Evolutionary conservation across 805 yeast species (phyloP).

Genomic region (Ogataea allantospora): DNA sequence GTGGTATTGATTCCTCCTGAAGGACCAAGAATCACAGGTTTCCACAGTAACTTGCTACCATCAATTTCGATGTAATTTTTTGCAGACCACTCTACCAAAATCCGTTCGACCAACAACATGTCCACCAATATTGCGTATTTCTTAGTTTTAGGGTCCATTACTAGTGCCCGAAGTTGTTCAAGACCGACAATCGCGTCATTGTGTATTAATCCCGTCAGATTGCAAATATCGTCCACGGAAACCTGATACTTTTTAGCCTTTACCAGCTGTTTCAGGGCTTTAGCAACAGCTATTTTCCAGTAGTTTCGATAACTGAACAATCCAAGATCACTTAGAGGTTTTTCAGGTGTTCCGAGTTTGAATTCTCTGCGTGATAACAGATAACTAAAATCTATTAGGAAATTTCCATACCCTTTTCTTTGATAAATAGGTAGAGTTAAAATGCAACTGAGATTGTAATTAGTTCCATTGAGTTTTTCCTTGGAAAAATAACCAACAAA

Average conservation of each 20-base stretch:
- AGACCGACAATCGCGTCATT: constrained; percentile 86
- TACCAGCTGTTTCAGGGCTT: constrained; percentile 34
- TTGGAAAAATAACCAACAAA: constrained; percentile 95
- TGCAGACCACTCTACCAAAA: constrained; percentile 49
- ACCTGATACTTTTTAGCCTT: constrained; percentile 20
- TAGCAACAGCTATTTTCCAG: constrained; percentile 73
- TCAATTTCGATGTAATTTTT: constrained; percentile 55
- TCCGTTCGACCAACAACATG: constrained; percentile 38
- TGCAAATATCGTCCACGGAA: constrained; percentile 62
- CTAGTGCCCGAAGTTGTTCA: constrained; percentile 68
- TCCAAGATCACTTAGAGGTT: constrained; percentile 87
- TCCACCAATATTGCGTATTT: constrained; percentile 56
- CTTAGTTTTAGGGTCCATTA: constrained; percentile 43
- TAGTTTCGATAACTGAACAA: constrained; percentile 79
- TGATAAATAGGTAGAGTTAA: constrained; percentile 86
- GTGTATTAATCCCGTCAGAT: constrained; percentile 78
- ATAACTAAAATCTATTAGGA: constrained; percentile 87
- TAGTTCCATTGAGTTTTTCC: constrained; percentile 71
- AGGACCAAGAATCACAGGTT: constrained; percentile 79
- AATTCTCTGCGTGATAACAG: constrained; percentile 70
- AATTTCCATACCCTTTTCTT: constrained; percentile 83
- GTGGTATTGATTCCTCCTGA: constrained; percentile 79
- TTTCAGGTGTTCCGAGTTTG: constrained; percentile 90
- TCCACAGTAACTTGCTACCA: constrained; percentile 65
- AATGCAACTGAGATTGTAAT: constrained; percentile 86